Conservation (phyloP, 2,329 filamentous ascomycete species). For the Raffaelea arxii region DNA sequence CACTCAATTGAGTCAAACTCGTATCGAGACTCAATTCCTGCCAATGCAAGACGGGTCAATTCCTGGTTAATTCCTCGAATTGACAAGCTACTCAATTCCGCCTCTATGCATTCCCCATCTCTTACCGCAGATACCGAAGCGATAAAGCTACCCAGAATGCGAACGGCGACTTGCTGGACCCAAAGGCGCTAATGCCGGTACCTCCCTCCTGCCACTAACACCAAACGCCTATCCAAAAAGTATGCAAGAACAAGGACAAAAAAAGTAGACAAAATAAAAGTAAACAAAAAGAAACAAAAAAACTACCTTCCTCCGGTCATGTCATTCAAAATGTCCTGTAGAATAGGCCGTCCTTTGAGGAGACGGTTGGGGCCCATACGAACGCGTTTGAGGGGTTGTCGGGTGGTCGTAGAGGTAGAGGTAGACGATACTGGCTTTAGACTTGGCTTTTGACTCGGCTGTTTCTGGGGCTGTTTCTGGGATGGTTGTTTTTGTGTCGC, state of each 20-base stretch:
- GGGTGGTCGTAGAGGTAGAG: conserved; percentile 17
- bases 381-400: conserved; percentile 37
- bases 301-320: conserved; percentile 26
- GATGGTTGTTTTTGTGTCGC: not conserved
- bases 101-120: too few relatives aligned
- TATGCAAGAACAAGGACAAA: not conserved
- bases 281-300: not conserved
- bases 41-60: too few relatives aligned
- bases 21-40: too few relatives aligned
- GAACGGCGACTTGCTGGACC: too few relatives aligned
- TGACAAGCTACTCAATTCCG: too few relatives aligned
- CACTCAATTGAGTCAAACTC: too few relatives aligned
- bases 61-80: too few relatives aligned
- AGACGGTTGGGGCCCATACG: conserved; percentile 53
- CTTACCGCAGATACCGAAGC: too few relatives aligned
- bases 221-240: not conserved
- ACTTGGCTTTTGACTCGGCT: not conserved
- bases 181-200: too few relatives aligned
- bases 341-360: conserved; percentile 55
- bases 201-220: too few relatives aligned
- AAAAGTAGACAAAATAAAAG: not conserved
- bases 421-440: too few relatives aligned
- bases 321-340: conserved; percentile 73
- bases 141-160: too few relatives aligned
- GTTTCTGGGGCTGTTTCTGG: conserved; percentile 7